Evolutionary conservation across 345 rosid genomes (phyloP), one percentile per base, ranked within the genome.

Genomic region (Hirschfeldia incana): DNA sequence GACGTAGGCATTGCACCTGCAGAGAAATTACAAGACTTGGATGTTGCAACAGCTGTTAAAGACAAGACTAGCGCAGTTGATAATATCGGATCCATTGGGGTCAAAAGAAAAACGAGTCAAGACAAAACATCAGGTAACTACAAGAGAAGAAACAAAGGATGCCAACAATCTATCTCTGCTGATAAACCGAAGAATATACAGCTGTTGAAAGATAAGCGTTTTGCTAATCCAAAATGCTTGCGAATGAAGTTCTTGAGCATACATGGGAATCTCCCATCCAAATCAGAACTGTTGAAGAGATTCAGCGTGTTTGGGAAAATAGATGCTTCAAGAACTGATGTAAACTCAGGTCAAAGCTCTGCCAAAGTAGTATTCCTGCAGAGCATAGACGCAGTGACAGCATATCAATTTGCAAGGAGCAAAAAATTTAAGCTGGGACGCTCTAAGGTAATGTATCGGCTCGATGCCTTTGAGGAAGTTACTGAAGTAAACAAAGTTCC

Each of bases 231-330:
- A 32, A 80, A 75, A 70, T 80, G 76, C 59, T 65, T 80, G 76
- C 68, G 72, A 6, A 80, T 80, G 83, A 80, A 80, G 73, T 70
- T 80, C 13, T 57, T 75, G 73, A 58, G 46, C 26, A 70, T 34
- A 27, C 76, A 70, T 69, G 72, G 61, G 8, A 13, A 57, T 57
- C 51, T 70, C 57, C 83, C 83, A 44, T 75, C 83, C 3, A 75
- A 75, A 75, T 28, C 80, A 64, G 79, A 75, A 42, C 16, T 80
- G 64, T 64, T 80, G 68, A 80, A 80, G 73, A 75, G 68, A 70
- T 80, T 80, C 69, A 57, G 83, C 49, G 72, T 80, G 15, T 75
- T 80, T 75, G 83, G 83, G 68, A 80, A 80, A 70, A 75, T 80
- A 57, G 80, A 80, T 65, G 62, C 27, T 26, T 65, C 72, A 32